phyloP scores from a whole-genome alignment of 352 stramenopile species.

The Globisporangium solare region DNA sequence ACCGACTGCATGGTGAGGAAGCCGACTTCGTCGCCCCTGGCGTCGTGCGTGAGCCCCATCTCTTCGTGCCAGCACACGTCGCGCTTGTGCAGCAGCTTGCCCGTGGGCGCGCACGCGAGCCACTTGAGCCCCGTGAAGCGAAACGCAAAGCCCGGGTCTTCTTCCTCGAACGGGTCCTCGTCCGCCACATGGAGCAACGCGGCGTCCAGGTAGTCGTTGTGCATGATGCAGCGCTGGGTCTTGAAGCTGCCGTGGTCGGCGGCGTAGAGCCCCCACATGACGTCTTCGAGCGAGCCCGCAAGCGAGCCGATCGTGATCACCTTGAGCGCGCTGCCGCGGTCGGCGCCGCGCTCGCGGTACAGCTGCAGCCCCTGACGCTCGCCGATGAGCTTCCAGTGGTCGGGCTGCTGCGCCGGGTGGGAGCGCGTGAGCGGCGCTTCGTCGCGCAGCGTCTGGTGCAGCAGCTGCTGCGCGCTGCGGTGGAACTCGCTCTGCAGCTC shows the following conservation, averaged over 20 bases:
- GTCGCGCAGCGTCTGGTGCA: conserved; percentile 36
- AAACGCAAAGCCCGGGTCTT: conserved; percentile 47
- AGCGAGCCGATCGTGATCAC: conserved; percentile 47
- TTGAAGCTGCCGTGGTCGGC: conserved; percentile 39
- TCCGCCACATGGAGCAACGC: conserved; percentile 55
- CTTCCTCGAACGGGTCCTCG: conserved; percentile 42
- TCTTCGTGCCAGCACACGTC: conserved; percentile 66
- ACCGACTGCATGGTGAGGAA: conserved; percentile 63
- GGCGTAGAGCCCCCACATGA: conserved; percentile 60
- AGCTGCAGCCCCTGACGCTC: conserved; percentile 46
- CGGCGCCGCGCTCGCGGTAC: conserved; percentile 50
- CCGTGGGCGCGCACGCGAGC: conserved; percentile 34
- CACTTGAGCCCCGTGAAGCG: conserved; percentile 61
- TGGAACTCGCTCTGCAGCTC: conserved; percentile 34
- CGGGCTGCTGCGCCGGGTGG: conserved; percentile 43
- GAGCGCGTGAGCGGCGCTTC: conserved; percentile 41
- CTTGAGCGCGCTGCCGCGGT: conserved; percentile 44
- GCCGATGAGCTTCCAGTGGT: conserved; percentile 59
- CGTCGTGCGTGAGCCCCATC: conserved; percentile 44
- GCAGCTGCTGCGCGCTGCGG: conserved; percentile 23
- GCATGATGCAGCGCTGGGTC: conserved; percentile 61
- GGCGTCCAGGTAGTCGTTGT: conserved; percentile 49
- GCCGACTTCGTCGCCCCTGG: conserved; percentile 45
- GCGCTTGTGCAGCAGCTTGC: conserved; percentile 60
- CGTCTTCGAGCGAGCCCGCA: conserved; percentile 43